Evolutionary conservation across 2,329 filamentous ascomycete species (phyloP), one percentile per base, ranked within the genome.

Genomic region (Metarhizium rileyi): DNA sequence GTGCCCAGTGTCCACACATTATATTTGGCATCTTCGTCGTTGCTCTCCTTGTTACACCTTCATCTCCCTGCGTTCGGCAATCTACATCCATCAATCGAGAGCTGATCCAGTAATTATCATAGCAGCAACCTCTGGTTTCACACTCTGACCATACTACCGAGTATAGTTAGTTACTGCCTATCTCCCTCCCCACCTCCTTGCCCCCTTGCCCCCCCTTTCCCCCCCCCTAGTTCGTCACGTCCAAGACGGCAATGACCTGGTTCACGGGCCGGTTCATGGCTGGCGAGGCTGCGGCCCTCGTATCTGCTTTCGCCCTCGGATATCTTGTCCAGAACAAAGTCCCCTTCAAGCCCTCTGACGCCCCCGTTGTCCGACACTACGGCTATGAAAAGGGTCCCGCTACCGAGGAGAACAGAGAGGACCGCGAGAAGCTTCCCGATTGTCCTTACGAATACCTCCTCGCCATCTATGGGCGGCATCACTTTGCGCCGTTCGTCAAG

Each of bases 401-500:
- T 16, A 5, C 16, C 10, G 20, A 26, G 18, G 26, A 23, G 26
- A 33, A 26, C 28, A 38, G 23, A 22, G 28, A 10, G 8, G 22
- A 20, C 9, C 30, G 28, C 14, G 18, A 25, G 16, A 14, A 43
- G 9, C 18, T 48, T 10, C 30, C 44, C 9, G 49, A 46, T 7
- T 55, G 53, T 43, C 53, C 53, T 1, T 55, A 53, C 44, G 47
- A 53, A 23, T 55, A 55, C 12, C 44, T 55, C n/a, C 33, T 53
- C 30, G 14, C n/a, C 2, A 48, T 55, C 18, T 55, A 55, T 23
- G 51, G 53, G 9, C 47, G 40, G 12, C 49, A 55, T 25, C 51
- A 55, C 26, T 55, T 55, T 33, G 43, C 40, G 4, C 45, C 44
- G 23, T 50, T 55, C 44, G 45, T 53, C 43, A 49, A 38, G 8